Conservation (phyloP, 306 rosid genomes). For the Betula pendula region DNA sequence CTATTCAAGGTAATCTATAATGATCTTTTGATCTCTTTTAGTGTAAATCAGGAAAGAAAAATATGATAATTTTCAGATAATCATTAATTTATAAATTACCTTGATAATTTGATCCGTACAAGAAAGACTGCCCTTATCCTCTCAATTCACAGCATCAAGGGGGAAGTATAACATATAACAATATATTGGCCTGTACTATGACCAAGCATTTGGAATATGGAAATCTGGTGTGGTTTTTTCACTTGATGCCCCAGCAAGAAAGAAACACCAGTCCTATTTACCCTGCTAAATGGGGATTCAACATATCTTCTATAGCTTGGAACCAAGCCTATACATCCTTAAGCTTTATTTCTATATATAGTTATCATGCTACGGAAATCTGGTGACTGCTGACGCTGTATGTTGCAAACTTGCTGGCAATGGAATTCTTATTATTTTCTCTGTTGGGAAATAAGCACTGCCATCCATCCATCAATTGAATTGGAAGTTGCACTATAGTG, state of each 20-base stretch:
- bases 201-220: too few species aligned
- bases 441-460: background rate
- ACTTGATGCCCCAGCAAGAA: background rate
- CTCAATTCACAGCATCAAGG: too few species aligned
- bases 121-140: too few species aligned
- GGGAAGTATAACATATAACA: too few species aligned
- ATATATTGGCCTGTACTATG: too few species aligned
- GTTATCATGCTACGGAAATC: background rate
- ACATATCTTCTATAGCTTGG: background rate
- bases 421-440: background rate
- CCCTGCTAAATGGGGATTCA: background rate
- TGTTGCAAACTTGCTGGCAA: background rate
- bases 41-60: too few species aligned
- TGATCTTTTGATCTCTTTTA: slow-evolving; percentile 14
- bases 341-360: background rate
- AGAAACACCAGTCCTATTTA: background rate
- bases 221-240: background rate
- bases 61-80: too few species aligned
- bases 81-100: too few species aligned
- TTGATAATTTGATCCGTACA: too few species aligned
- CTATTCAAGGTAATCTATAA: slow-evolving; percentile 66
- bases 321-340: background rate
- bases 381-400: background rate
- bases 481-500: slow-evolving; percentile 6
- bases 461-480: background rate